Evolutionary conservation across 2,329 filamentous ascomycete species (phyloP).

Genomic region (Scleromitrula shiraiana): DNA sequence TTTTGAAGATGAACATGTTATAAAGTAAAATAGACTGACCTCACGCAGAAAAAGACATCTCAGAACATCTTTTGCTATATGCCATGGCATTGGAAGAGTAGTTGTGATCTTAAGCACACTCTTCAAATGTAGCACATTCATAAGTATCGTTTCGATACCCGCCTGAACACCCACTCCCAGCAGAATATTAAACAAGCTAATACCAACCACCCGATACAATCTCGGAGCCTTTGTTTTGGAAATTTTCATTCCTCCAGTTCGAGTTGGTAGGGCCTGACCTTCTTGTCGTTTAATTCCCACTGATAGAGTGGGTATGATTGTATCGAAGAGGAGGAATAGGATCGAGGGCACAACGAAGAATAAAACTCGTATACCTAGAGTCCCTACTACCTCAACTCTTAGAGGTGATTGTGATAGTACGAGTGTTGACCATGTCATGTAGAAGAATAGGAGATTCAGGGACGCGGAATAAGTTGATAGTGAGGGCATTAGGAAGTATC

Average conservation of each 20-base stretch:
- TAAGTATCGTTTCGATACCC: conserved; percentile 45
- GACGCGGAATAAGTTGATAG: conserved; percentile 67
- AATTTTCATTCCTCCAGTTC: conserved; percentile 31
- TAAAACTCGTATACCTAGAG: conserved; percentile 55
- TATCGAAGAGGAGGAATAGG: conserved; percentile 66
- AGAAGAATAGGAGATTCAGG: conserved; percentile 81
- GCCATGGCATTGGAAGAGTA: conserved; percentile 54
- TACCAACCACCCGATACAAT: conserved; percentile 42
- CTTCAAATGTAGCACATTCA: conserved; percentile 41
- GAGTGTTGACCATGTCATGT: conserved; percentile 63
- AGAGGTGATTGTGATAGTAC: conserved; percentile 69
- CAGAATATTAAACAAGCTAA: conserved; percentile 47
- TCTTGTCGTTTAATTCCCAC: conserved; percentile 62
- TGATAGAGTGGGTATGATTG: conserved; percentile 59
- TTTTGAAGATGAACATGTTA: too few relatives aligned
- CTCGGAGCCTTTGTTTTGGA: conserved; percentile 32
- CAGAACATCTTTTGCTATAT: conserved; percentile 45
- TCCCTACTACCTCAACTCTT: conserved; percentile 66
- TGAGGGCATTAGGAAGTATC: conserved; percentile 54
- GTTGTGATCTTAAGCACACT: conserved; percentile 52
- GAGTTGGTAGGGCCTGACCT: conserved; percentile 40
- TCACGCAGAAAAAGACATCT: conserved; percentile 49
- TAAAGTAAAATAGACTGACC: conserved; percentile 32
- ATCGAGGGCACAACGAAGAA: conserved; percentile 69
- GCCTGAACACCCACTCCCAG: conserved; percentile 47